A percentile compares a stretch with the other conserved stretches of the same genome.
Conservation (phyloP, 2,329 filamentous ascomycete genomes). For the Balansia obtecta region DNA sequence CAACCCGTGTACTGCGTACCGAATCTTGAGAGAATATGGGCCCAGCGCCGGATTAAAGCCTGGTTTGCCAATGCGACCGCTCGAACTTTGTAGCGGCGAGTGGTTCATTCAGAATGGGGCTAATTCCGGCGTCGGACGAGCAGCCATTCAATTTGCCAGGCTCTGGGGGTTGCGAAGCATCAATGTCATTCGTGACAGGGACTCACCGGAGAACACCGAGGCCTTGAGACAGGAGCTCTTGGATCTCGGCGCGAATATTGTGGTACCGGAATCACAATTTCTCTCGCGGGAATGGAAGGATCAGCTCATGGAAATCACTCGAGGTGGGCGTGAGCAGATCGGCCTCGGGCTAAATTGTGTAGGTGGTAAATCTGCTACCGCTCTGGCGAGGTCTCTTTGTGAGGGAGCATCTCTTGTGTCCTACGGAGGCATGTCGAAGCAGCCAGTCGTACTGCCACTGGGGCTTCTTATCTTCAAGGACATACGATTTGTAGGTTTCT, state of each 20-base stretch:
- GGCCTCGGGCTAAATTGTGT: constrained; percentile 85
- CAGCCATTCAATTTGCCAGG: constrained; percentile 75
- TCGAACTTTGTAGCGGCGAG: constrained; percentile 44
- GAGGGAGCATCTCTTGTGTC: constrained; percentile 68
- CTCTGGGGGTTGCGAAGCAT: constrained; percentile 86
- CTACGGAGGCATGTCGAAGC: constrained; percentile 89
- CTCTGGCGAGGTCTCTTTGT: constrained; percentile 62
- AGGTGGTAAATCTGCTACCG: constrained; percentile 71
- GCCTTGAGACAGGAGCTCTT: constrained; percentile 39
- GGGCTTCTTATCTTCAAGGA: constrained; percentile 90
- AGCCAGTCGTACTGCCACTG: constrained; percentile 71
- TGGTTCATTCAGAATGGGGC: constrained; percentile 98
- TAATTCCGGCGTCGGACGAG: constrained; percentile 83
- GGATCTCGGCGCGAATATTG: constrained; percentile 42
- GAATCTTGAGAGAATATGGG: constrained; percentile 77
- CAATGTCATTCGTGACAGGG: constrained; percentile 71
- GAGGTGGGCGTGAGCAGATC: constrained; percentile 57
- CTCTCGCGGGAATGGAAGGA: constrained; percentile 47
- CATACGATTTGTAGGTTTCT: constrained; percentile 81
- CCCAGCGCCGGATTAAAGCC: constrained; percentile 31
- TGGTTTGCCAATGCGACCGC: constrained; percentile 31
- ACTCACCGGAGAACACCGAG: constrained; percentile 50
- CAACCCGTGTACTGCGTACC: constrained; percentile 89
- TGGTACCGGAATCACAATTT: constrained; percentile 45
- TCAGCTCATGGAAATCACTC: constrained; percentile 51